Evolutionary conservation across 495 filamentous ascomycete species (phyloP), one percentile per base, ranked within the genome.

Genomic region (Xylaria scruposa): DNA sequence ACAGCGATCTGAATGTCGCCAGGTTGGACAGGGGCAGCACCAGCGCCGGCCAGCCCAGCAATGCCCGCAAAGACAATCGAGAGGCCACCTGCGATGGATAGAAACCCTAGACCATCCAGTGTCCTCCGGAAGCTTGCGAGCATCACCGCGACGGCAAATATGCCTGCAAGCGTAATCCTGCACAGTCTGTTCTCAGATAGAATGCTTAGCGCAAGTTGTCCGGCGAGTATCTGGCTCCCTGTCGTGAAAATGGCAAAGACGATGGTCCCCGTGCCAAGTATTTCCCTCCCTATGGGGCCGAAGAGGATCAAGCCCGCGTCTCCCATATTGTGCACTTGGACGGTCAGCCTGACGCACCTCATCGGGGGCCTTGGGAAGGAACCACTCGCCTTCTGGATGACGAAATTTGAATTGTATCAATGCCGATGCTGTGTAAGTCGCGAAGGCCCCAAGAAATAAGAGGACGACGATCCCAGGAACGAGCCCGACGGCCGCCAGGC

Each of bases 221-320:
- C 91, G 0, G 88, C 88, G 7, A 92, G 81, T 17, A 94, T 83
- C 67, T 93, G 91, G 19, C 88, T 88, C 4, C 85, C 90, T 83
- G 92, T 91, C 70, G 91, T 85, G 79, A 92, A 92, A 21, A 93
- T 78, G 40, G 92, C 83, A 77, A 93, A 90, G 40, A 91, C 77
- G 58, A 89, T 82, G 73, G 88, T 87, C 4, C 82, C 86, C 21
- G 81, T 79, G 5, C 86, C 88, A 62, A 90, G 80, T 24, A 93
- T 76, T 67, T 91, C 88, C 33, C 88, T 86, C 0, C 90, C 90
- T 38, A 88, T 72, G 0, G 78, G 75, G 0, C 90, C 89, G 70
- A 87, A 81, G 7, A 92, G 78, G 46, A 93, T 83, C 29, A 86
- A 78, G 4, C 89, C 88, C 1, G 88, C 90, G 72, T 93, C 90